A percentile compares a stretch with the other conserved stretches of the same genome.
phyloP scores from a whole-genome alignment of 169 alveolate species.

The Plasmodium blacklocki region DNA sequence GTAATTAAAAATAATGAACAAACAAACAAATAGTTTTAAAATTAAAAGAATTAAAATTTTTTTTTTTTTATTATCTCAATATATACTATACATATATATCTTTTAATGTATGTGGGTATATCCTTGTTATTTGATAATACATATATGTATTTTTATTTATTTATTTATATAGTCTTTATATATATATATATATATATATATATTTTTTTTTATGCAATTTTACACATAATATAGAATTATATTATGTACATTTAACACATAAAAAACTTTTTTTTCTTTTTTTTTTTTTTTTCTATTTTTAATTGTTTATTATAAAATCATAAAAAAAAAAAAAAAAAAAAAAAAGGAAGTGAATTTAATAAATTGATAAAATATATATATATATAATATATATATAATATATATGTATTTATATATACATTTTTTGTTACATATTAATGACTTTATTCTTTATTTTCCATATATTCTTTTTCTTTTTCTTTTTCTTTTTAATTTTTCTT shows the following conservation, averaged over 20 bases:
- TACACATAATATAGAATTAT: no score
- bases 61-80: neutral
- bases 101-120: neutral
- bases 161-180: no score
- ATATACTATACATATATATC: no score
- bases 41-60: neutral
- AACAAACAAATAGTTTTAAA: neutral
- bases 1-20: constrained; percentile 77
- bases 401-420: neutral
- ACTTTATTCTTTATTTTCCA: neutral
- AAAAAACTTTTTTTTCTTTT: no score
- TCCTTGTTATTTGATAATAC: neutral
- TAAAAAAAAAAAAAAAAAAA: no score
- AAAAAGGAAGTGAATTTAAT: no score
- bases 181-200: no score
- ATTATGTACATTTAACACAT: no score
- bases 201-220: no score
- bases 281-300: no score
- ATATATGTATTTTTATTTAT: neutral
- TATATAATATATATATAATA: neutral
- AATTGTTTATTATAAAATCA: no score
- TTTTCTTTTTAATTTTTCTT: neutral
- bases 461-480: neutral
- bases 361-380: neutral
- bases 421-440: neutral